phyloP scores from a whole-genome alignment of 2,329 filamentous ascomycete genomes.

The Zasmidium cellare region DNA sequence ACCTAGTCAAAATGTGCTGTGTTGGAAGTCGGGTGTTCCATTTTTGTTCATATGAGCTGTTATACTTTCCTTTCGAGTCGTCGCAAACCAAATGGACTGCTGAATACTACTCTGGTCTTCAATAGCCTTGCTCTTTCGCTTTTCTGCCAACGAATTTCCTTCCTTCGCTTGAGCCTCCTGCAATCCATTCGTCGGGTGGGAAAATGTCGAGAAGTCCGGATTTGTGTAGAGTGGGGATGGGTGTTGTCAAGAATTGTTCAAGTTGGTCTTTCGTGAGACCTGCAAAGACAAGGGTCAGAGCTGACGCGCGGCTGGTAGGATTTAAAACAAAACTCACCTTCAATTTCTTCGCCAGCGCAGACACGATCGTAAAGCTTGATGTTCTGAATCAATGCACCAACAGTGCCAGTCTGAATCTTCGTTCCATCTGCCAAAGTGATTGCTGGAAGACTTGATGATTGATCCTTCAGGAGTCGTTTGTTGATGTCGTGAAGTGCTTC shows the following conservation, averaged over 20 bases:
- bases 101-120: not conserved
- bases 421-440: constrained; percentile 7
- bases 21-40: not conserved
- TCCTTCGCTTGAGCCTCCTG: constrained; percentile 2
- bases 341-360: constrained; percentile 4
- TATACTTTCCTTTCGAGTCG: too few species aligned
- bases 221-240: constrained; percentile 7
- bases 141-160: constrained; percentile 8
- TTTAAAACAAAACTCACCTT: not conserved
- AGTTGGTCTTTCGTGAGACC: constrained; percentile 2
- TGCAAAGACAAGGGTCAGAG: not conserved
- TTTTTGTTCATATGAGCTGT: too few species aligned
- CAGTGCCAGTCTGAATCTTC: constrained; percentile 8
- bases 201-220: constrained; percentile 6
- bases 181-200: constrained; percentile 7
- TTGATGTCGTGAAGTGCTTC: constrained; percentile 6
- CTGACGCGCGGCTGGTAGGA: not conserved
- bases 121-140: constrained; percentile 4
- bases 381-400: constrained; percentile 9
- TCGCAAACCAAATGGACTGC: too few species aligned
- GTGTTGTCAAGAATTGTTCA: constrained; percentile 1
- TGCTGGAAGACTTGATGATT: not conserved
- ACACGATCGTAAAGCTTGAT: constrained; percentile 11
- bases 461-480: constrained; percentile 4
- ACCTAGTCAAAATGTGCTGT: not conserved